Evolutionary conservation across 768 basidiomycete species (phyloP), one percentile per base, ranked within the genome.

Genomic region (Imleria badia): DNA sequence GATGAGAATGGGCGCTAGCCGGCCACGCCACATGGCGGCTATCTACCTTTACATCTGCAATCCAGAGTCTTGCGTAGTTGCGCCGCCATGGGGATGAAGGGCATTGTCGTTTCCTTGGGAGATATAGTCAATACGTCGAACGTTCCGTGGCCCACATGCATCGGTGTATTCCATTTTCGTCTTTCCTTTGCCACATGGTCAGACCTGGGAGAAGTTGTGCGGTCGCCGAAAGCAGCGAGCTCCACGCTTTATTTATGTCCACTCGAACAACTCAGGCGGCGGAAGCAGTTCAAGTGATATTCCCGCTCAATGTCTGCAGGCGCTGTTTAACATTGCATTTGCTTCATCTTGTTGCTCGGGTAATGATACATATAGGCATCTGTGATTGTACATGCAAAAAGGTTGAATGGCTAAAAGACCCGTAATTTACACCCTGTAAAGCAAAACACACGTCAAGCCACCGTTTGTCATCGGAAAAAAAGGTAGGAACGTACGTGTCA

Each of bases 401-500:
- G 51, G 33, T 57, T 59, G 19, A 44, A 40, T 48, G 46, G 38
- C 54, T 29, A 35, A 36, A 52, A 34, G 12, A 40, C 20, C 38
- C 38, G 20, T 56, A 48, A 47, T 58, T 67, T 73, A 79, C 59
- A 78, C 76, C 58, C 76, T 78, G 46, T 12, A 40, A 59, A 55
- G 14, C 14, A 44, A 57, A 54, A 22, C 9, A 34, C 48, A 10
- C n/a, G 38, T 56, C 36, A 46, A 41, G 34, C 10, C 35, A 47
- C 15, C 44, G 35, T 48, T 31, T 17, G 22, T 15, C 29, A 17
- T 20, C 34, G 17, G 22, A 20, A 30, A 33, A 44, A 54, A 44
- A 26, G 9, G 48, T 54, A 41, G 52, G 36, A 60, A 79, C 82
- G 69, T 72, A 85, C 84, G 81, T 80, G 66, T 85, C 84, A 71